A percentile compares a stretch with the other conserved stretches of the same genome.
phyloP scores from a whole-genome alignment of 371 early-diverging fungal species.

The Rhizopus microsporus region DNA sequence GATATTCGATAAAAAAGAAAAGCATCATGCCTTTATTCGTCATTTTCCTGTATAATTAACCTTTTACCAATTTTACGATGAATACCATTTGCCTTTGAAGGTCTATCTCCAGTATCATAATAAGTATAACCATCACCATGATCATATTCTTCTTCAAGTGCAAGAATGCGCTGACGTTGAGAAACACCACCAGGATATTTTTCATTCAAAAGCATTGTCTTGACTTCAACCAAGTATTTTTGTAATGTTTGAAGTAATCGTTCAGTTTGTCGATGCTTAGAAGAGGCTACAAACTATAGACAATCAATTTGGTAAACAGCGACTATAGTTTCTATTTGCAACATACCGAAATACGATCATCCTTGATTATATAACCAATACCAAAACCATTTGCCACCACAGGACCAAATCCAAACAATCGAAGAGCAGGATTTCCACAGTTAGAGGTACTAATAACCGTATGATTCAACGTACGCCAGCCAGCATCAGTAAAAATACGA shows the following conservation, averaged over 20 bases:
- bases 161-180: constrained; percentile 40
- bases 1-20: constrained; percentile 57
- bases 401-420: constrained; percentile 90
- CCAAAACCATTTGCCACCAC: constrained; percentile 89
- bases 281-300: constrained; percentile 50
- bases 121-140: constrained; percentile 49
- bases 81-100: neutral
- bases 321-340: constrained; percentile 12
- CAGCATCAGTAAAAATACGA: constrained; percentile 70
- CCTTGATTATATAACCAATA: constrained; percentile 86
- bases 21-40: constrained; percentile 14
- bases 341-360: constrained; percentile 57
- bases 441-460: constrained; percentile 89
- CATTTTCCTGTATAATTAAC: constrained; percentile 36
- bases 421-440: constrained; percentile 80
- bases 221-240: constrained; percentile 43
- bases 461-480: constrained; percentile 57
- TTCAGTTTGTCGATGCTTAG: constrained; percentile 59
- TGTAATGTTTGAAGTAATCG: constrained; percentile 49
- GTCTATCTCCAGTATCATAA: constrained; percentile 50
- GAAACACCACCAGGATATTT: constrained; percentile 45
- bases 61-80: constrained; percentile 44
- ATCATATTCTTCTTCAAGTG: constrained; percentile 41
- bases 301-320: neutral
- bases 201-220: constrained; percentile 42